Conservation (phyloP, 768 basidiomycete genomes). For the Fibroporia radiculosa region DNA sequence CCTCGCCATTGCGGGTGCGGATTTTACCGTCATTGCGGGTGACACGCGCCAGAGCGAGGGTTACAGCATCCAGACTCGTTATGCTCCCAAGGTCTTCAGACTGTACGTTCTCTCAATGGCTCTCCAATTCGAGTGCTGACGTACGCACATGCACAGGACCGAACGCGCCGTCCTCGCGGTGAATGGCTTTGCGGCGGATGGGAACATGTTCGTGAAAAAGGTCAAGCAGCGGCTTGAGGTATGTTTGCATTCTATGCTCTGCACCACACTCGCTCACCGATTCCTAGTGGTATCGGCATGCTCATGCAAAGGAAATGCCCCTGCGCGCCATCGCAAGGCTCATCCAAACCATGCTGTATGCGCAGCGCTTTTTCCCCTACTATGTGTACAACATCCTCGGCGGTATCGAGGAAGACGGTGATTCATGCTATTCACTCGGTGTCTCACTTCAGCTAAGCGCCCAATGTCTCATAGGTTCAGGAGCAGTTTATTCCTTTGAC, state of each 20-base stretch:
- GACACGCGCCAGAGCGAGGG: constrained; percentile 97
- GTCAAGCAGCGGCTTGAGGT: constrained; percentile 95
- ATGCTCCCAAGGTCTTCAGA: constrained; percentile 91
- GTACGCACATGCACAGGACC: constrained; percentile 45
- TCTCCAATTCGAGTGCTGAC: constrained; percentile 2
- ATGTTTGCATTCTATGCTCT: constrained; percentile 18
- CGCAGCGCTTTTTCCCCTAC: constrained; percentile 94
- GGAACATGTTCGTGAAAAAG: constrained; percentile 95
- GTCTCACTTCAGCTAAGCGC: constrained; percentile 12
- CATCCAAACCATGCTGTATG: constrained; percentile 98
- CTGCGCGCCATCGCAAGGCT: constrained; percentile 93
- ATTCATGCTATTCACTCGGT: constrained; percentile 22
- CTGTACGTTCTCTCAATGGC: constrained; percentile 50
- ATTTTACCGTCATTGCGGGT: constrained; percentile 92
- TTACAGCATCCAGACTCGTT: constrained; percentile 96
- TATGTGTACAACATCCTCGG: constrained; percentile 96
- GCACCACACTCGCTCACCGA: background rate
- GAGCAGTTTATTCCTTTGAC: constrained; percentile 99
- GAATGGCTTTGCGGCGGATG: constrained; percentile 96
- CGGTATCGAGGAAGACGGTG: constrained; percentile 94
- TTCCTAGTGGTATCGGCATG: constrained; percentile 90
- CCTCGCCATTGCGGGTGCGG: constrained; percentile 88
- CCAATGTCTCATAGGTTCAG: constrained; percentile 52
- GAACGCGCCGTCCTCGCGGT: constrained; percentile 91
- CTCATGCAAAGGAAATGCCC: constrained; percentile 97